Evolutionary conservation across 208 protist genomes (phyloP).

Genomic region (Wallacemonas collosoma): DNA sequence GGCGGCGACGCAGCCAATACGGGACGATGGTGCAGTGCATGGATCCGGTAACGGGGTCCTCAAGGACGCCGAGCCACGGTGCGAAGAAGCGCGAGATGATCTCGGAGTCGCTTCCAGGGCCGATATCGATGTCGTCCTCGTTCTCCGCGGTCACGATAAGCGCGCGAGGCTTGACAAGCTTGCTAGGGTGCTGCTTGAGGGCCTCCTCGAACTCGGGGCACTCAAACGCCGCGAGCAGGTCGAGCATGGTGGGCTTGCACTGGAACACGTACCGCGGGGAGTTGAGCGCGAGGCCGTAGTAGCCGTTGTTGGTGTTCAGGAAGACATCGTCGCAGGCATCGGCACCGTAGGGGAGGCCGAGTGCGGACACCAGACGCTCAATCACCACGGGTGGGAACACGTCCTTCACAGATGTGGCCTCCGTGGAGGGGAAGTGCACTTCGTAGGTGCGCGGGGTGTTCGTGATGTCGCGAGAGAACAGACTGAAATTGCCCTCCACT

Average conservation of each 20-base stretch:
- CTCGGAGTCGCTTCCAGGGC: constrained; percentile 30
- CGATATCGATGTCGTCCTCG: constrained; percentile 30
- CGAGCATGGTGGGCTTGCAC: constrained; percentile 28
- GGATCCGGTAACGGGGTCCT: constrained; percentile 74
- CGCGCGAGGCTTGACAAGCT: constrained; percentile 30
- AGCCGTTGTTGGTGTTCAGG: constrained; percentile 28
- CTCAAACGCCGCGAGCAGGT: constrained; percentile 36
- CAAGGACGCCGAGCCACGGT: constrained; percentile 57
- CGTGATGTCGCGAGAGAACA: constrained; percentile 21
- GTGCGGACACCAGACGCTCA: constrained; percentile 32
- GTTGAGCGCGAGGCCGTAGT: constrained; percentile 48
- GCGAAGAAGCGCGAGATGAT: constrained; percentile 76
- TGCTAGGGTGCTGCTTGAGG: constrained; percentile 29
- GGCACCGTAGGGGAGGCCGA: constrained; percentile 43
- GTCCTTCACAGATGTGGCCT: constrained; percentile 42
- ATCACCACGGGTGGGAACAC: constrained; percentile 31
- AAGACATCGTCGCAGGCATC: constrained; percentile 49
- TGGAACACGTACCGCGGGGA: constrained; percentile 36
- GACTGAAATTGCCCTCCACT: constrained; percentile 21
- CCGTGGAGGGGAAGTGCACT: constrained; percentile 60
- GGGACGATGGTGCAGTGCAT: constrained; percentile 42
- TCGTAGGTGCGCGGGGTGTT: constrained; percentile 52
- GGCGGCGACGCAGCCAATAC: constrained; percentile 55
- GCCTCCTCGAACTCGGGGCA: constrained; percentile 28
- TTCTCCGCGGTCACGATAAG: constrained; percentile 46